Base-by-base conservation (phyloP, 352 stramenopile species). In the Phytophthora rubi region DNA sequence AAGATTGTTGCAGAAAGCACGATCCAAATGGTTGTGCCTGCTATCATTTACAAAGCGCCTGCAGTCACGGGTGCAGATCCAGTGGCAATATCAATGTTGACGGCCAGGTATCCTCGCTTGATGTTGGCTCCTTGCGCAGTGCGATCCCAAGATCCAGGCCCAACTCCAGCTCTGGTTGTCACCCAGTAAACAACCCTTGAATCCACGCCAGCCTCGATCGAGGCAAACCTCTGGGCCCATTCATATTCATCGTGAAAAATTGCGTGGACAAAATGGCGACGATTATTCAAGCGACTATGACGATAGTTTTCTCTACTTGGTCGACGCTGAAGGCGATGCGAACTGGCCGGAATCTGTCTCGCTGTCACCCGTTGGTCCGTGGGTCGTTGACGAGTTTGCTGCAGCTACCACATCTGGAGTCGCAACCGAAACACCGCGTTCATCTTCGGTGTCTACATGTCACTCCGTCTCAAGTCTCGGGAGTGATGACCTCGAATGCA, bases 331-430 rank as follows among this genome's bases (percentile, higher is more conserved):
- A 33, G 68, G 69, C 21, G 56, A 49, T 55, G 53, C 37, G 4
- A 53, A 69, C 6, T 54, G 47, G 16, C 28, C 55, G n/a, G 67
- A 70, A 13, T 69, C 62, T 3, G 61, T 49, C 49, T 77, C 33
- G 3, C 56, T 70, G 0, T 91, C 83, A 10, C 80, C 82, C 0
- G 70, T 91, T 12, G 83, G 82, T 10, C 83, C 83, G 7, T 91
- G 83, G 83, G 49, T 80, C 4, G 42, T 72, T 0, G 67, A 80
- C 15, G 49, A 76, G 16, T 70, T 75, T 23, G 5, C 49, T 48
- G 15, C 48, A 39, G 16, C 42, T 54, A 53, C 21, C 68, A 21
- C 32, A 26, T 26, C 45, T 15, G 9, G 45, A 30, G 7, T 47
- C 1, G n/a, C 21, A 10, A 57, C 35, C 16, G 44, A 62, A 3